Conservation (phyloP, 2,329 filamentous ascomycete genomes). For the Colletotrichum trifolii region DNA sequence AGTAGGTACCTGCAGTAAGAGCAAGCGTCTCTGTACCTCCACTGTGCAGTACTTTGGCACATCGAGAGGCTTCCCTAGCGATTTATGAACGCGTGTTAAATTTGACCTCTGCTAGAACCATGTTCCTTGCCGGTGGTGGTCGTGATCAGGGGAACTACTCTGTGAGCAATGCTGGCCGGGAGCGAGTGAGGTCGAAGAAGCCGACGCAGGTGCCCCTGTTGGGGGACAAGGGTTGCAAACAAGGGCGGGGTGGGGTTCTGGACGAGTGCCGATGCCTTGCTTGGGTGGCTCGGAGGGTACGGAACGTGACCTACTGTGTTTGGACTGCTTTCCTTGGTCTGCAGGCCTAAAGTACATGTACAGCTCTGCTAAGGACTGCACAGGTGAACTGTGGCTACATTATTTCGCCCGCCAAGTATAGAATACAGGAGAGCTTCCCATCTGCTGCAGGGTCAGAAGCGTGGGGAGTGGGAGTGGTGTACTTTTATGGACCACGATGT, state of each 20-base stretch:
- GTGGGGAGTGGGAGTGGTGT: neutral
- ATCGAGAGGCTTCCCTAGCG: no score
- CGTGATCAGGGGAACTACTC: constrained; percentile 10
- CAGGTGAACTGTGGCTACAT: no score
- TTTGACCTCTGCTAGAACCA: constrained; percentile 20
- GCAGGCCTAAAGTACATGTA: constrained; percentile 15
- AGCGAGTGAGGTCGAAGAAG: constrained; percentile 31
- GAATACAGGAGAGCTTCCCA: no score
- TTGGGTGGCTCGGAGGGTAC: constrained; percentile 29
- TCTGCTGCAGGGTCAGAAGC: constrained; percentile 22
- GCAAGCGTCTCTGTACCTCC: no score
- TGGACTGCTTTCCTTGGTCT: no score
- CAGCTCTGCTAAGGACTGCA: neutral
- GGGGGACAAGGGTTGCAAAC: constrained; percentile 24
- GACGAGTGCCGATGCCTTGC: constrained; percentile 35
- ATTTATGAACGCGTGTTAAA: constrained; percentile 11
- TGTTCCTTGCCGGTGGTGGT: constrained; percentile 21
- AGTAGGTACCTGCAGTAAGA: no score
- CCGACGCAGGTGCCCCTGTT: constrained; percentile 19
- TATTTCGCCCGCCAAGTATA: no score
- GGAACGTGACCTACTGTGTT: constrained; percentile 8
- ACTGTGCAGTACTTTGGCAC: no score
- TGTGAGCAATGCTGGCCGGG: constrained; percentile 11
- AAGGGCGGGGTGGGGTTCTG: constrained; percentile 33
- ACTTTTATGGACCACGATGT: no score